Percentiles rank a stretch among this genome's conserved stretches.
Conservation (phyloP, 1,139 yeast genomes). For the Geotrichum candidum region DNA sequence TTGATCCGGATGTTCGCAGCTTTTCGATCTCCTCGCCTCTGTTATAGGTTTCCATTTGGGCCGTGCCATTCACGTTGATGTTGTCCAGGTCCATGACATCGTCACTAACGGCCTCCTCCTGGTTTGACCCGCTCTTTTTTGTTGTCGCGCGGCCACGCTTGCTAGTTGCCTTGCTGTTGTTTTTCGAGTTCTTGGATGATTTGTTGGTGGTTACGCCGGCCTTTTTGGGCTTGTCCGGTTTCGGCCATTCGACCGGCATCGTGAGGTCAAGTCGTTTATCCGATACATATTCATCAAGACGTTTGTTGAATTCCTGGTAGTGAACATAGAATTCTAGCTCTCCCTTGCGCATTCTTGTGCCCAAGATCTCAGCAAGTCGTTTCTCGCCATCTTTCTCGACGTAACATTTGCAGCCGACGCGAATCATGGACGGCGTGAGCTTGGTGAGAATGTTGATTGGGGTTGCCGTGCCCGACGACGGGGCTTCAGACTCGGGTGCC, state of each 20-base stretch:
- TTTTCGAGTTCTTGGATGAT: constrained; percentile 27
- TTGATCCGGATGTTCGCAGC: constrained; percentile 87
- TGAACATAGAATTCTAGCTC: constrained; percentile 84
- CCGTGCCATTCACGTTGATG: constrained; percentile 73
- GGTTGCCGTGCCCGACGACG: constrained; percentile 1
- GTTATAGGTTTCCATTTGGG: constrained; percentile 51
- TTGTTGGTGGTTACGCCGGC: constrained; percentile 22
- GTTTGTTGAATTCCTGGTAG: constrained; percentile 87
- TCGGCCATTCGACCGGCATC: constrained; percentile 66
- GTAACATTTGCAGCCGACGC: constrained; percentile 67
- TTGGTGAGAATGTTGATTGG: constrained; percentile 8
- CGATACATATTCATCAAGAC: constrained; percentile 90
- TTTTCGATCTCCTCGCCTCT: constrained; percentile 91
- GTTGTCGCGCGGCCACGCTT: constrained; percentile 21
- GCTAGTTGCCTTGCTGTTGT: constrained; percentile 21
- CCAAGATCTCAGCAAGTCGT: constrained; percentile 79
- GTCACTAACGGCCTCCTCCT: constrained; percentile 20
- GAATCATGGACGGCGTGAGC: constrained; percentile 10
- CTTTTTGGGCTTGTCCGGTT: constrained; percentile 41
- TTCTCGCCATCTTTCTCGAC: constrained; percentile 75
- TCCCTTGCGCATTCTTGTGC: constrained; percentile 69
- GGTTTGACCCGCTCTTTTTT: constrained; percentile 17
- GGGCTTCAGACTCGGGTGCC: constrained; percentile 1
- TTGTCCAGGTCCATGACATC: constrained; percentile 85
- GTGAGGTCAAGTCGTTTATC: constrained; percentile 63